phyloP scores from a whole-genome alignment of 257 asterid species.

The Leptodermis oblonga region DNA sequence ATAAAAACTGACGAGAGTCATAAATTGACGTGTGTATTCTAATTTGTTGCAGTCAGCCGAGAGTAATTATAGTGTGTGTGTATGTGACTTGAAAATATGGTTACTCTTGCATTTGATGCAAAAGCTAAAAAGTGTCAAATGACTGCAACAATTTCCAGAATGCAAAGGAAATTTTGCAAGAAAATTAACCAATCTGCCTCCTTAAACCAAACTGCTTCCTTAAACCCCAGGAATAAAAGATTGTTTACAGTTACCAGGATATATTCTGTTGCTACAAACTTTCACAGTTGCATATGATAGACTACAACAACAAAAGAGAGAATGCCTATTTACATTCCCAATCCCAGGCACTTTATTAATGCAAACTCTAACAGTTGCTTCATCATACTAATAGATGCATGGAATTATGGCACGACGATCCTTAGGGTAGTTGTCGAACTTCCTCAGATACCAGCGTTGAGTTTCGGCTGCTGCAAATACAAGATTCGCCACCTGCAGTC shows the following conservation, averaged over 20 bases:
- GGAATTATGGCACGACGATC: constrained; percentile 64
- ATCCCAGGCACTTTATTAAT: not conserved
- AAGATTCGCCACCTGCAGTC: constrained; percentile 79
- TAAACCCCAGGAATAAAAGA: not conserved
- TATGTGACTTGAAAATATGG: too few species aligned
- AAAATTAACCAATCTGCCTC: too few species aligned
- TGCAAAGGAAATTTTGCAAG: too few species aligned
- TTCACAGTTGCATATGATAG: not conserved
- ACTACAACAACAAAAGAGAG: not conserved
- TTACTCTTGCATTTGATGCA: too few species aligned
- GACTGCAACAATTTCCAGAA: too few species aligned
- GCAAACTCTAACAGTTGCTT: not conserved
- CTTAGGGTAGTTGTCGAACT: constrained; percentile 77
- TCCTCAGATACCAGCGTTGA: constrained; percentile 70
- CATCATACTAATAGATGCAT: constrained; percentile 31
- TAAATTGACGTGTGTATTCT: too few species aligned
- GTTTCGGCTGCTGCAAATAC: constrained; percentile 72
- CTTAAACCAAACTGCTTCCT: too few species aligned
- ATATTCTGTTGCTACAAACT: not conserved
- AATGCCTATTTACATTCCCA: not conserved
- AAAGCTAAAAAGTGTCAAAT: too few species aligned
- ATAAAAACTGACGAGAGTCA: too few species aligned
- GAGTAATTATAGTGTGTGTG: too few species aligned
- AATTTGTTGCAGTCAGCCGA: too few species aligned
- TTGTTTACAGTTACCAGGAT: not conserved